Percentiles rank a stretch among this genome's conserved stretches.
phyloP scores from a whole-genome alignment of 2,329 filamentous ascomycete species.

The Monilinia polystroma region DNA sequence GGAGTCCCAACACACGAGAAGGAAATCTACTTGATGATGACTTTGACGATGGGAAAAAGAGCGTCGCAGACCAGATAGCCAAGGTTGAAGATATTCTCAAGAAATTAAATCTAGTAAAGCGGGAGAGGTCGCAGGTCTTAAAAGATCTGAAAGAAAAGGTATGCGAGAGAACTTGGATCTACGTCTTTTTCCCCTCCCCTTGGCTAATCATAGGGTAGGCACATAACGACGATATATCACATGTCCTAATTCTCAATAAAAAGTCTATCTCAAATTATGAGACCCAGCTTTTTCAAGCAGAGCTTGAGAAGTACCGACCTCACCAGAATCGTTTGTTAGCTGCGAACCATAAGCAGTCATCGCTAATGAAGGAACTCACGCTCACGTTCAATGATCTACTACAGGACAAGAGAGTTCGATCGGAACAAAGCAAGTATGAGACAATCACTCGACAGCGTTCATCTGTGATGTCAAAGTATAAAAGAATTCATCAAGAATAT shows the following conservation, averaged over 20 bases:
- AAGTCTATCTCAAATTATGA: conserved; percentile 94
- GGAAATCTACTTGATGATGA: conserved; percentile 88
- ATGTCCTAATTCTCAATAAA: conserved; percentile 96
- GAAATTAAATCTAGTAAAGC: conserved; percentile 88
- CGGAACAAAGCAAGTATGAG: conserved; percentile 96
- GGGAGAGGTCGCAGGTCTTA: conserved; percentile 84
- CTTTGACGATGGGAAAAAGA: conserved; percentile 76
- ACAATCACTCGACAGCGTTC: conserved; percentile 78
- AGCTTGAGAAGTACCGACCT: conserved; percentile 94
- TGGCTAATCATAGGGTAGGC: conserved; percentile 54
- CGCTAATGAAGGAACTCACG: conserved; percentile 92
- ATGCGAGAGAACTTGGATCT: conserved; percentile 35
- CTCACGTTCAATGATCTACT: conserved; percentile 81
- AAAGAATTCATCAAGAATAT: conserved; percentile 88
- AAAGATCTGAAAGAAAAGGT: conserved; percentile 99
- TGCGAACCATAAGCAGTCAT: conserved; percentile 91
- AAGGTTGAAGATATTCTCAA: conserved; percentile 87
- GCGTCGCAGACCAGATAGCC: conserved; percentile 84
- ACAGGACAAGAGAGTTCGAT: conserved; percentile 89
- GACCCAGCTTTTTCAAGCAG: conserved; percentile 86
- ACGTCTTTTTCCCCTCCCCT: background rate
- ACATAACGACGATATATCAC: conserved; percentile 95
- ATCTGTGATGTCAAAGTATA: conserved; percentile 81
- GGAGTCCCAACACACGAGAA: conserved; percentile 59
- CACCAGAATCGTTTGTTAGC: conserved; percentile 90